Conservation (phyloP, 176 grass and related monocot genomes). For the Cenchrus americanus region DNA sequence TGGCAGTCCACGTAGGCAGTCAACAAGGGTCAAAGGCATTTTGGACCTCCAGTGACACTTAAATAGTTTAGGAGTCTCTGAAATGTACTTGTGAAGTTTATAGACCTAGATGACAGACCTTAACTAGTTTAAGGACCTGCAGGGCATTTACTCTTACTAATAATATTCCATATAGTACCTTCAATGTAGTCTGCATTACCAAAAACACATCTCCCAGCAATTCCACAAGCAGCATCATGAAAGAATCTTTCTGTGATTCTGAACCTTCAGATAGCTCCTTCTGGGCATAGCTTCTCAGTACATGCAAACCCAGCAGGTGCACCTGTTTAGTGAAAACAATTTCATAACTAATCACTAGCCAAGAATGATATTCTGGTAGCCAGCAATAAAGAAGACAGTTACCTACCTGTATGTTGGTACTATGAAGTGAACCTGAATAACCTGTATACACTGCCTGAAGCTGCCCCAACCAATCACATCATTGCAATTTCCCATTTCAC, state of each 20-base stretch:
- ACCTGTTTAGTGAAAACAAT: constrained; percentile 59
- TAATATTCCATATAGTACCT: constrained; percentile 59
- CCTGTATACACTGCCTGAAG: constrained; percentile 68
- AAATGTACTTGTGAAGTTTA: too few species aligned
- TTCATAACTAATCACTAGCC: constrained; percentile 30
- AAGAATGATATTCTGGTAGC: neutral
- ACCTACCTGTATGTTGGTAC: constrained; percentile 68
- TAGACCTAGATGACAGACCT: too few species aligned
- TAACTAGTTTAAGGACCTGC: too few species aligned
- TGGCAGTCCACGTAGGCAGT: too few species aligned
- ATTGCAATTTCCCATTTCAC: constrained; percentile 52
- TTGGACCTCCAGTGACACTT: too few species aligned
- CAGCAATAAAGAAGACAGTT: constrained; percentile 19
- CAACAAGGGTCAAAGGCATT: too few species aligned
- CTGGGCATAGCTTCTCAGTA: constrained; percentile 83
- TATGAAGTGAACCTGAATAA: constrained; percentile 64
- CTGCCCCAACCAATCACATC: constrained; percentile 46
- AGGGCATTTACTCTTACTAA: too few species aligned
- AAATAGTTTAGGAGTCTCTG: too few species aligned
- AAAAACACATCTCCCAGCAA: constrained; percentile 72
- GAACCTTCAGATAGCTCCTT: constrained; percentile 76
- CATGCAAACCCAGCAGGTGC: constrained; percentile 72
- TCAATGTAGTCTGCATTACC: constrained; percentile 66
- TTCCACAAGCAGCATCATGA: constrained; percentile 68
- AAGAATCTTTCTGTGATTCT: constrained; percentile 55